Evolutionary conservation across 1,284 basidiomycete species (phyloP), one percentile per base, ranked within the genome.

Genomic region (Sphaerobolus stellatus): DNA sequence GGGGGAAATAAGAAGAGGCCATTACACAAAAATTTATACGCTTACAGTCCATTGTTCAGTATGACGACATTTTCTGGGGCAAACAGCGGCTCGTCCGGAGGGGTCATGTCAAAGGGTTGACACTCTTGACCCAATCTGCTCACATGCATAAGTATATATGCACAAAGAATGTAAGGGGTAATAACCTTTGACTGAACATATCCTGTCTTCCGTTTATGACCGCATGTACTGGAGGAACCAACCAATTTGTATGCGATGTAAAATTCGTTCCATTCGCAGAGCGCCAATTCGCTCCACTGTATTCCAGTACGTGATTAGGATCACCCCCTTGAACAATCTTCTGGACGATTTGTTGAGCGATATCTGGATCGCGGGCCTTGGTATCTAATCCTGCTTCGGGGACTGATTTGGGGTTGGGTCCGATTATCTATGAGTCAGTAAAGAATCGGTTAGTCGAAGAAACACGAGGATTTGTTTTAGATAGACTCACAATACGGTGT

Each of bases 341-440:
- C 50, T 78, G 63, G 13, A 77, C 76, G 50, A 84, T 78, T 14
- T 75, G 66, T 55, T 74, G 77, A 4, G 81, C 81, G 29, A 84
- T 69, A 3, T 76, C 73, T 14, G 76, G 74, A 9, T 75, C 79
- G 43, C 81, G 78, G 4, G 74, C 69, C 25, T 71, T 73, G 18
- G 81, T 81, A 63, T 82, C 76, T 16, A 84, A 68, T 2, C 81
- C 82, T 14, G 81, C 79, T 65, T 83, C 80, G 2, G 82, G 82
- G 43, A 75, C 75, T 0, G 81, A 81, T 2, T 75, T 78, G 14
- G 62, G 48, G 60, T 75, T 81, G 4, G 80, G 77, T 7, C 81
- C 82, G 20, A 78, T 75, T 54, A 84, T 77, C n/a, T n/a, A n/a
- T n/a, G n/a, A n/a, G n/a, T n/a, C n/a, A n/a, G n/a, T n/a, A n/a